Evolutionary conservation across 2,329 filamentous ascomycete genomes (phyloP), one percentile per base, ranked within the genome.

Genomic region (Beauveria asiatica): DNA sequence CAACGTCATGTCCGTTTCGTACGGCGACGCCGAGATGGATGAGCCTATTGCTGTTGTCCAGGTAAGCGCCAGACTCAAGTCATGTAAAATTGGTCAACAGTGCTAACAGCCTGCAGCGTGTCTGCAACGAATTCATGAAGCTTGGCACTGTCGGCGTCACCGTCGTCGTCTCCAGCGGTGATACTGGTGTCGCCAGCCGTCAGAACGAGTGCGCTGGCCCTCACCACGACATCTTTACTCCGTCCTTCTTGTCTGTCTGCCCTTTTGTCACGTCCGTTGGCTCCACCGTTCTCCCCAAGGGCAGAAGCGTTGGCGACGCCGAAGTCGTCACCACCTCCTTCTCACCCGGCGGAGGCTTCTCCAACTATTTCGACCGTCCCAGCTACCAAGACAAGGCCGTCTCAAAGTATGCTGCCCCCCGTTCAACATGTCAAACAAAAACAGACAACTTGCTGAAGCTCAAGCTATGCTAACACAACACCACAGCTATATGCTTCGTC

Each of bases 201-300:
- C 60, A 56, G 11, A 58, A 58, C 11, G 21, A 50, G 48, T 63
- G 62, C 19, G 44, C 61, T 63, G 66, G 62, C 1, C 42, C 59
- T 19, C 41, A 60, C 30, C 25, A 52, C 19, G 48, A 60, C 62
- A 59, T 67, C 37, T 67, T 71, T 59, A 71, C 66, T 19, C 77
- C 67, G 74, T 76, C 65, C 62, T 70, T 2, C 68, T 69, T 39
- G 72, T 76, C 5, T 62, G 61, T 10, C 78, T 80, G 65, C 76
- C 62, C 79, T 75, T 5, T 75, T 65, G 69, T 82, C 30, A 80
- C 77, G 0, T 72, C 76, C 4, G 78, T 82, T 4, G 80, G 80
- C 46, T 79, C 79, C 11, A 82, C 80, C 0, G 73, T 78, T 66
- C 70, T 81, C 33, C 67, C 69, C 41, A 71, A 71, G 56, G 72